Evolutionary conservation across 2,329 filamentous ascomycete genomes (phyloP), one percentile per base, ranked within the genome.

Genomic region (Alternaria sp.): DNA sequence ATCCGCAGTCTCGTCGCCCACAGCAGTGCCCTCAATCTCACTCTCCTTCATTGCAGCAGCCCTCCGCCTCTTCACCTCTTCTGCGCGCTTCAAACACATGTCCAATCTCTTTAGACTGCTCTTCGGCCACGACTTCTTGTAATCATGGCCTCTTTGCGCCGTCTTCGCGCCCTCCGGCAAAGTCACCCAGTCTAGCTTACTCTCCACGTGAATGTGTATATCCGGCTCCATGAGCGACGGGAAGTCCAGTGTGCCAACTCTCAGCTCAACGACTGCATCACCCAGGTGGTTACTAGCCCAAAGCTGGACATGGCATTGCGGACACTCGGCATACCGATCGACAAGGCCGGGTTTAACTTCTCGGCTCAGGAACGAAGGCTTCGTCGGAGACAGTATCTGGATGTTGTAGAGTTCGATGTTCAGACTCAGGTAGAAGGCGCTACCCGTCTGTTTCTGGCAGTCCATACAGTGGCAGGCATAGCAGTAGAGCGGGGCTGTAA

Each of bases 381-480:
- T 57, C 0, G 57, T 61, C 0, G 63, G 26, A 0, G 73, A 72
- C 4, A 72, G 66, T 8, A 71, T 61, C 5, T 52, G 58, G 59
- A 77, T 66, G 28, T 67, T 65, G 45, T 72, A 69, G 1, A 61
- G 15, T 25, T 77, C 75, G 30, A 78, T 77, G n/a, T 57, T 63
- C 1, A 71, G 66, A 15, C 67, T 67, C 1, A 66, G 59, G 9
- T 63, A 61, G 57, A 74, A 78, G 9, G 68, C 73, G 19, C 68
- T 69, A 13, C 76, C 76, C 0, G 70, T 68, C 8, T 49, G 26
- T 21, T 71, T 72, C 44, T 77, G 73, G 58, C 76, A 78, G 53
- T 74, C 71, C 2, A 58, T 30, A 25, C 76, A 78, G 62, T 78
- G 74, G 64, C 76, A 78, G 15, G 74, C 74, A 51, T 70, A 69